Evolutionary conservation across 2,329 filamentous ascomycete species (phyloP).

Genomic region (Sphaerulina populicola): DNA sequence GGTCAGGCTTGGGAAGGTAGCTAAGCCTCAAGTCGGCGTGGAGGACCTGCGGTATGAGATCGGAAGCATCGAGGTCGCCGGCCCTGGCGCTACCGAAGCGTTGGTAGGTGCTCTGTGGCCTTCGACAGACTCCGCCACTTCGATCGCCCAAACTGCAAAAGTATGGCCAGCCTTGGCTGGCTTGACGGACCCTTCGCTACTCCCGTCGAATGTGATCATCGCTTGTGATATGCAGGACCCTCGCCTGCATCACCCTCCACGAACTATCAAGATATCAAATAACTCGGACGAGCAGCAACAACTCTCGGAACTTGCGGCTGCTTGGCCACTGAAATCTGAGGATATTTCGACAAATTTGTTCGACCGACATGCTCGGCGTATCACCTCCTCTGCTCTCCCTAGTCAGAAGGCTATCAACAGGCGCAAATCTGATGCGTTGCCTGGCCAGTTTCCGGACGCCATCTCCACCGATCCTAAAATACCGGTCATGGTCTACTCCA

Average conservation of each 20-base stretch:
- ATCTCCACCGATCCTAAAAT: constrained; percentile 62
- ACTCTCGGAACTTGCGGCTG: constrained; percentile 54
- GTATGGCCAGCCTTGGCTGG: constrained; percentile 48
- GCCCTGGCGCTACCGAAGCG: constrained; percentile 70
- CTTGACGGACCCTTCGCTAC: constrained; percentile 58
- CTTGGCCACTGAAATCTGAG: constrained; percentile 57
- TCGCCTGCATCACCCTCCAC: constrained; percentile 67
- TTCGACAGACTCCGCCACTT: constrained; percentile 23
- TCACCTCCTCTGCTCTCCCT: constrained; percentile 58
- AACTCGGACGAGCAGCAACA: constrained; percentile 25
- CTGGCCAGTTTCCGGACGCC: constrained; percentile 55
- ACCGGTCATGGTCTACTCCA: constrained; percentile 58
- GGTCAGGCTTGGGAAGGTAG: constrained; percentile 49
- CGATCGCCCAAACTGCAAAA: constrained; percentile 37
- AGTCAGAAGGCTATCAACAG: constrained; percentile 73
- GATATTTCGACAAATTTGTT: constrained; percentile 49
- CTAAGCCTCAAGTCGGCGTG: constrained; percentile 54
- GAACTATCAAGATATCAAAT: constrained; percentile 37
- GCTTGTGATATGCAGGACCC: constrained; percentile 70
- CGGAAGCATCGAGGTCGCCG: constrained; percentile 61
- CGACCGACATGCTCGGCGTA: constrained; percentile 56
- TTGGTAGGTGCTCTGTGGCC: constrained; percentile 61
- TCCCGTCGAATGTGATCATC: constrained; percentile 63
- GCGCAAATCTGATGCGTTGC: constrained; percentile 55
- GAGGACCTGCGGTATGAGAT: constrained; percentile 65